These are phyloP conservation scores for Fistulina hepatica DNA, from an alignment of 1,284 basidiomycete species.

Conservation along the genomic window DNA sequence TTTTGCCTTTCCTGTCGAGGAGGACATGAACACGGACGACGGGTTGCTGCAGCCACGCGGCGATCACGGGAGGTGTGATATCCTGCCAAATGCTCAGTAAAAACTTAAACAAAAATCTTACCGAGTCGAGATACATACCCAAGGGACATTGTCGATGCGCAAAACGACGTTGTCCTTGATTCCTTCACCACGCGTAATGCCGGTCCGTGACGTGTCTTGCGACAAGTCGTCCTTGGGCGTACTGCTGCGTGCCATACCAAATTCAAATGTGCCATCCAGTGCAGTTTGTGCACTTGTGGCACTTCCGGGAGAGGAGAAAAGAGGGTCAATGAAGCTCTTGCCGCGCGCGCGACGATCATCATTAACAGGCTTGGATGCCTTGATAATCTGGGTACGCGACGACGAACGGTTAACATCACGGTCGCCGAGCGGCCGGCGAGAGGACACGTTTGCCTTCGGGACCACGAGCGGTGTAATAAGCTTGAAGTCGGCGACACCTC, in stretches of 20 bases:
- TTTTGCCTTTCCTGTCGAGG: conserved; percentile 69
- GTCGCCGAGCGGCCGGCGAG: conserved; percentile 10
- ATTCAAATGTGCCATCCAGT: conserved; percentile 30
- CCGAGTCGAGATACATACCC: too few relatives aligned
- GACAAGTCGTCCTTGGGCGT: conserved; percentile 22
- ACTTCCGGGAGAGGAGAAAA: conserved; percentile 23
- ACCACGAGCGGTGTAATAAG: conserved; percentile 25
- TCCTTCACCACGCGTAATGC: too few relatives aligned
- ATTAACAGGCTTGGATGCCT: not conserved
- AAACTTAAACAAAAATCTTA: conserved; percentile 26
- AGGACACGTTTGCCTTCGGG: conserved; percentile 5
- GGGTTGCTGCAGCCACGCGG: conserved; percentile 56
- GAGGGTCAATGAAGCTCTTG: conserved; percentile 21
- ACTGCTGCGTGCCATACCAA: conserved; percentile 30
- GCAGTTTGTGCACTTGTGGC: conserved; percentile 4
- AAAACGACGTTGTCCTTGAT: conserved; percentile 59
- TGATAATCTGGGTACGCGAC: conserved; percentile 3
- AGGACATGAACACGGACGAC: conserved; percentile 62
- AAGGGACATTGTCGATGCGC: conserved; percentile 75
- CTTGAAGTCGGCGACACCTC: conserved; percentile 56
- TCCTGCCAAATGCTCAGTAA: too few relatives aligned
- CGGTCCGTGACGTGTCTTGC: too few relatives aligned
- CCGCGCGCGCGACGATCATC: conserved; percentile 2
- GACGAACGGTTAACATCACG: conserved; percentile 6
- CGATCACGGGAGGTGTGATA: conserved; percentile 64